These are phyloP conservation scores for Thelonectria discophora DNA, from an alignment of 2,329 filamentous ascomycete genomes.

Conservation along the genomic window DNA sequence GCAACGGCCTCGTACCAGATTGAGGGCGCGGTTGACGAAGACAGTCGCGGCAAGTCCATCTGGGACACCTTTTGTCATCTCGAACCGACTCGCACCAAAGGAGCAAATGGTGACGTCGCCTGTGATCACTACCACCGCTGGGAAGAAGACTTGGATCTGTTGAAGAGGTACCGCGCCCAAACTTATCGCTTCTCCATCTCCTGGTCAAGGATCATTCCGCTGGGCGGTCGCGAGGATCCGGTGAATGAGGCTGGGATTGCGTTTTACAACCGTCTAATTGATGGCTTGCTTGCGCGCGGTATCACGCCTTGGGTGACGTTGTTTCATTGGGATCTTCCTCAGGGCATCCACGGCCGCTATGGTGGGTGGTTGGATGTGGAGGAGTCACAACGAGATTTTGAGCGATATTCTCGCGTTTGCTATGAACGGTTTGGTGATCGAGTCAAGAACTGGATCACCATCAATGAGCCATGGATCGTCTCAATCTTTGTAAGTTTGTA, in stretches of 20 bases:
- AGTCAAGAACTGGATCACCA: conserved; percentile 51
- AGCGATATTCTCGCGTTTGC: conserved; percentile 48
- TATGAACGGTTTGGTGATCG: conserved; percentile 53
- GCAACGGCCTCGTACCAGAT: conserved; percentile 51
- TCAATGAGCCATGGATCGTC: conserved; percentile 52
- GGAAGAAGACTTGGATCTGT: conserved; percentile 65
- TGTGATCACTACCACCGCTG: conserved; percentile 54
- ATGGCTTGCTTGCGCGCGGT: conserved; percentile 63
- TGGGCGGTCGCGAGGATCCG: conserved; percentile 69
- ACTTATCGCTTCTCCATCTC: conserved; percentile 73
- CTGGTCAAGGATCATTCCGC: conserved; percentile 72
- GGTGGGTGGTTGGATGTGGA: conserved; percentile 47
- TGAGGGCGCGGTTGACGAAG: conserved; percentile 53
- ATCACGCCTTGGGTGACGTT: conserved; percentile 71
- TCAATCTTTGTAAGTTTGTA: conserved; percentile 43
- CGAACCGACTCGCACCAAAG: conserved; percentile 51
- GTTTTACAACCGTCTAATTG: conserved; percentile 68
- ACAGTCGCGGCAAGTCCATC: conserved; percentile 54
- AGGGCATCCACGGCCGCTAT: conserved; percentile 48
- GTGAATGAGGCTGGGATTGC: conserved; percentile 68
- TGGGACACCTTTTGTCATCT: conserved; percentile 55
- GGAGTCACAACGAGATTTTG: conserved; percentile 47
- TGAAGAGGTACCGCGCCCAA: conserved; percentile 65
- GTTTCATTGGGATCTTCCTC: conserved; percentile 68
- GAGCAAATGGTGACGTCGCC: conserved; percentile 57